Conservation (phyloP, 768 basidiomycete species). For the Sarcomyxa edulis region DNA sequence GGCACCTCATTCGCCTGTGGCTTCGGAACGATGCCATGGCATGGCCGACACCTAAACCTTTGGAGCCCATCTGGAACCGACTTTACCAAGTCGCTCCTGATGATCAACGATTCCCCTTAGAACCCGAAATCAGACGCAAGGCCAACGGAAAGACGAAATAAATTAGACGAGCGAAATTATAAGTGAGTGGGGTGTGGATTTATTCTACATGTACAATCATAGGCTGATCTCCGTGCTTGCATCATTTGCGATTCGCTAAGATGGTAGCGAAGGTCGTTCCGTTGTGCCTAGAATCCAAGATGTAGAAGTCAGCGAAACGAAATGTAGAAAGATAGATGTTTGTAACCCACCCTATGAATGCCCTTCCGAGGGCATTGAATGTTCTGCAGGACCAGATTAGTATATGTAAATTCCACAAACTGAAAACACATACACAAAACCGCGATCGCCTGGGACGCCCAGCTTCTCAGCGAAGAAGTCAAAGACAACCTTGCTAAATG, state of each 20-base stretch:
- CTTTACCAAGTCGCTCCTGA: constrained; percentile 27
- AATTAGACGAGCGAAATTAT: too few relatives aligned
- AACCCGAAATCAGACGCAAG: constrained; percentile 25
- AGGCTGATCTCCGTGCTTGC: too few relatives aligned
- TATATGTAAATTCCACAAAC: neutral
- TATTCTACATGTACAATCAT: too few relatives aligned
- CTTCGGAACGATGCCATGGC: constrained; percentile 31
- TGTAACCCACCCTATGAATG: constrained; percentile 34
- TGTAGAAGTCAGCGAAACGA: neutral
- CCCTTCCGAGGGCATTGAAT: constrained; percentile 48
- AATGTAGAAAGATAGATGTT: neutral
- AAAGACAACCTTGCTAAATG: constrained; percentile 50
- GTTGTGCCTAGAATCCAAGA: constrained; percentile 24
- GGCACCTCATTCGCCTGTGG: constrained; percentile 33
- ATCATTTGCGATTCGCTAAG: constrained; percentile 20
- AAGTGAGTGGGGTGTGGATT: too few relatives aligned
- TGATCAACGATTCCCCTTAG: constrained; percentile 29
- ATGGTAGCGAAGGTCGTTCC: constrained; percentile 43
- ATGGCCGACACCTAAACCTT: constrained; percentile 27
- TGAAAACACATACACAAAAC: constrained; percentile 43
- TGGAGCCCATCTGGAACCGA: constrained; percentile 29
- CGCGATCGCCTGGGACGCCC: constrained; percentile 41
- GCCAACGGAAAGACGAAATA: constrained; percentile 10
- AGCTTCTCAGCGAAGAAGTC: constrained; percentile 50
- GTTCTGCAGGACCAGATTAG: constrained; percentile 17